Evolutionary conservation across 2,329 filamentous ascomycete genomes (phyloP), one percentile per base, ranked within the genome.

Genomic region (Endothia cerciana): DNA sequence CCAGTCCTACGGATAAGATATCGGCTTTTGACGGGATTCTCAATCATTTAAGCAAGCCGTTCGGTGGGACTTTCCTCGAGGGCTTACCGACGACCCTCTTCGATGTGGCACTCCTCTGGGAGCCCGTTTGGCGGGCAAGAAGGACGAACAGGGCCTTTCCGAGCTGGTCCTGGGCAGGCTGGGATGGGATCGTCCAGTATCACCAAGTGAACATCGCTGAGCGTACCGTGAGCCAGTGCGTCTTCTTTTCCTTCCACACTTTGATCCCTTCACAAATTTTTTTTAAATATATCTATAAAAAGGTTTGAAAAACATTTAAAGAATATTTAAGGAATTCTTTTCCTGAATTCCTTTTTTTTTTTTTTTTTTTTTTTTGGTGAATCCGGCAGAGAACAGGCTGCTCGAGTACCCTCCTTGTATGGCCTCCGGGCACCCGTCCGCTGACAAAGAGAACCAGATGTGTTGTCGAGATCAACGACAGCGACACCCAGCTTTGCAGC

Each of bases 81-180:
- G 64, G 60, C 17, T 40, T 66, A 15, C 64, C 60, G 22, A 36
- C 60, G 2, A 53, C 60, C 5, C 33, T 63, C 7, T 66, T 66
- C 45, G 64, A 60, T 19, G 60, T 45, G 13, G 64, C 53, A 8
- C 60, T 66, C 33, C 64, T 66, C 22, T 66, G 60, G 60, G 19
- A 57, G 33, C 55, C 55, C 10, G 8, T 57, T 22, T 38, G 55
- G 55, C 19, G 11, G 4, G 55, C 33, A 6, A 38, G 17, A 38
- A 19, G 55, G n/a, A 43, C 25, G 30, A 55, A 60, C 55, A 63
- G 36, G 45, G 53, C 40, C 15, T 66, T 66, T 41, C 64, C 64
- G 25, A 63, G 60, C 28, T 66, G 64, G 64, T 63, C 64, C 33
- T 66, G 64, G 64, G 64, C 64, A 22, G 64, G 64, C 19, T 66